Conservation (phyloP, 2,329 filamentous ascomycete genomes). For the Cordyceps fumosorosea region DNA sequence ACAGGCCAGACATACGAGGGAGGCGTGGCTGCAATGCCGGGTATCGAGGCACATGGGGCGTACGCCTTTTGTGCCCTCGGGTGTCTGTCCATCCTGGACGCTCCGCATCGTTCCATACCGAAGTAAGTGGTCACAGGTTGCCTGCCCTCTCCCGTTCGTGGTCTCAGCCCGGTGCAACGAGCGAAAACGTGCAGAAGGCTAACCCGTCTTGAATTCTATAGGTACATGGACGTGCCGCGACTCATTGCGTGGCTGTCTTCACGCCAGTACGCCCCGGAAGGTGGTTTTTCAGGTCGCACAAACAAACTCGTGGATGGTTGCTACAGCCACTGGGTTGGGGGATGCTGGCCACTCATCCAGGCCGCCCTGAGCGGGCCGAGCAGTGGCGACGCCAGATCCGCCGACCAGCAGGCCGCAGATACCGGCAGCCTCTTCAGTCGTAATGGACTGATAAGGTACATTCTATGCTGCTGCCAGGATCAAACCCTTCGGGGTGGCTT, state of each 20-base stretch:
- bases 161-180: neutral
- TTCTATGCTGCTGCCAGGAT: conserved; percentile 82
- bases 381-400: conserved; percentile 23
- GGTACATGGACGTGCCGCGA: conserved; percentile 68
- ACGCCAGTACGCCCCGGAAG: conserved; percentile 84
- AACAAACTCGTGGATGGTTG: conserved; percentile 98
- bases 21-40: conserved; percentile 79
- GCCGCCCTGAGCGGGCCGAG: conserved; percentile 58
- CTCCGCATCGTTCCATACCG: conserved; percentile 66
- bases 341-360: conserved; percentile 88
- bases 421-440: conserved; percentile 63
- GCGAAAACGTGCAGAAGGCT: conserved; percentile 17
- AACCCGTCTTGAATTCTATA: conserved; percentile 29
- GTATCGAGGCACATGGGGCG: conserved; percentile 88
- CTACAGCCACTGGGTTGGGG: conserved; percentile 96
- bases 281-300: conserved; percentile 86
- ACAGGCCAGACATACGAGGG: conserved; percentile 90
- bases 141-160: neutral
- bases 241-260: conserved; percentile 84
- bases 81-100: conserved; percentile 77
- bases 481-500: conserved; percentile 66
- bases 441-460: conserved; percentile 81
- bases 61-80: conserved; percentile 94
- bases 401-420: conserved; percentile 25
- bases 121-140: conserved; percentile 45